Percentiles rank a stretch among this genome's conserved stretches.
Evolutionary conservation across 2,329 filamentous ascomycete genomes (phyloP).

Genomic region (Aspergillus chevalieri): DNA sequence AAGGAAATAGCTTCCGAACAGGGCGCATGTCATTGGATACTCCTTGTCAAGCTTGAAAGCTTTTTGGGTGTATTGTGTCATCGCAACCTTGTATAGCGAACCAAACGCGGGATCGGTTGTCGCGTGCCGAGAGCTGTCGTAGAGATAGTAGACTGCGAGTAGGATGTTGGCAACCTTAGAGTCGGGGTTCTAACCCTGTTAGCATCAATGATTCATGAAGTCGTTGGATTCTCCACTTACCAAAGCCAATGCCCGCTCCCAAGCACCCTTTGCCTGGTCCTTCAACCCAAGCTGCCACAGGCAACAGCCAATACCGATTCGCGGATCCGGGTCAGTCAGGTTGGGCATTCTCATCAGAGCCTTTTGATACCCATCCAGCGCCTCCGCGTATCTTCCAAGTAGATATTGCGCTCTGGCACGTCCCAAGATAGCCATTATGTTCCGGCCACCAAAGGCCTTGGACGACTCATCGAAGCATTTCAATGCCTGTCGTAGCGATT

Average conservation of each 20-base stretch:
- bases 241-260: conserved; percentile 80
- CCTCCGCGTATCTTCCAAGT: conserved; percentile 76
- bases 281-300: conserved; percentile 96
- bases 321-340: conserved; percentile 84
- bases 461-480: conserved; percentile 95
- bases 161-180: conserved; percentile 89
- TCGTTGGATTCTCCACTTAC: conserved; percentile 34
- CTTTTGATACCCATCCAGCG: conserved; percentile 78
- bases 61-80: conserved; percentile 89
- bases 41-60: conserved; percentile 92
- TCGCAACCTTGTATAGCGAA: conserved; percentile 80
- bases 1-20: conserved; percentile 86
- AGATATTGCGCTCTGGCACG: conserved; percentile 83
- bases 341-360: conserved; percentile 80
- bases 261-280: conserved; percentile 82
- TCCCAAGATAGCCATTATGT: conserved; percentile 87
- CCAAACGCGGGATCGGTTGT: conserved; percentile 81
- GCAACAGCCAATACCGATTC: conserved; percentile 93
- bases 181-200: conserved; percentile 52
- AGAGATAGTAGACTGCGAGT: conserved; percentile 82
- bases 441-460: conserved; percentile 74
- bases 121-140: conserved; percentile 74
- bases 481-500: conserved; percentile 74
- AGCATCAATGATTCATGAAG: background rate
- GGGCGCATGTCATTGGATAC: conserved; percentile 80